Evolutionary conservation across 345 rosid species (phyloP).

Genomic region (Populus ilicifolia): DNA sequence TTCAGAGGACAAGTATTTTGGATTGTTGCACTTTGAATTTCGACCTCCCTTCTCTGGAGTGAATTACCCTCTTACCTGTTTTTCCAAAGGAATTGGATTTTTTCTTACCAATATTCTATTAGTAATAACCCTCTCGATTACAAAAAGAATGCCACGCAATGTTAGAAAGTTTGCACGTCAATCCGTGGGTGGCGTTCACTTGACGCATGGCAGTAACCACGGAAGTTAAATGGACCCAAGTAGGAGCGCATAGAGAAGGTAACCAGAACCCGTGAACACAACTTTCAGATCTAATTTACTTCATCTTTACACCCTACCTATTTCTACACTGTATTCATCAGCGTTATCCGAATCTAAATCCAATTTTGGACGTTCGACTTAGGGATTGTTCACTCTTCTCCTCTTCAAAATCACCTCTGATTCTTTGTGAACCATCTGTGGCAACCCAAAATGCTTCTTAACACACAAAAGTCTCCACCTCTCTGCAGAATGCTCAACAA

Average conservation of each 20-base stretch:
- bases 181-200: neutral
- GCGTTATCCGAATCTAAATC: conserved; percentile 47
- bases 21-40: neutral
- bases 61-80: too few relatives aligned
- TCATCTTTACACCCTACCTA: neutral
- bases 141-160: too few relatives aligned
- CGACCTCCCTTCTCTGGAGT: neutral
- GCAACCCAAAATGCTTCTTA: conserved; percentile 65
- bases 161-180: neutral
- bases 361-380: conserved; percentile 19
- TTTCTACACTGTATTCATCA: conserved; percentile 21
- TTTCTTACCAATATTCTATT: too few relatives aligned
- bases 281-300: too few relatives aligned
- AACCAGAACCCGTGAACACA: too few relatives aligned
- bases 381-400: conserved; percentile 28
- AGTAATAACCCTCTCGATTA: too few relatives aligned
- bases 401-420: conserved; percentile 46
- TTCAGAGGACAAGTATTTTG: neutral
- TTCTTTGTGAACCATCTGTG: conserved; percentile 55
- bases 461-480: conserved; percentile 72
- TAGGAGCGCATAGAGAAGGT: too few relatives aligned
- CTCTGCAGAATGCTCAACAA: conserved; percentile 79
- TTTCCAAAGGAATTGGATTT: too few relatives aligned
- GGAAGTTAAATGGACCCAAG: too few relatives aligned
- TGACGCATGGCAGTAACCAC: neutral